These are phyloP conservation scores for Cynara cardunculus DNA, from an alignment of 129 eudicot species.

Conservation along the genomic window DNA sequence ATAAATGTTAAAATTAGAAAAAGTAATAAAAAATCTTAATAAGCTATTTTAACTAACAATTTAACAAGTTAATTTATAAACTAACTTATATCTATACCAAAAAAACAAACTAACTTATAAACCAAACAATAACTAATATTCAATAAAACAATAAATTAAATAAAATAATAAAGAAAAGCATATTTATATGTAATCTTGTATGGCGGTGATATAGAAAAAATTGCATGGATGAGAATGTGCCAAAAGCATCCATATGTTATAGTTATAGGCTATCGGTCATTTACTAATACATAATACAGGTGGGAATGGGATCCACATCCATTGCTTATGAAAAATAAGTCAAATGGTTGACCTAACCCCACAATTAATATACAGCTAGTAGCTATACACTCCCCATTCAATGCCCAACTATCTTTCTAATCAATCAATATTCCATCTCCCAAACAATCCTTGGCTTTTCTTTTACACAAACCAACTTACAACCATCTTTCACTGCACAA, in stretches of 20 bases:
- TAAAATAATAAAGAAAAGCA: no score
- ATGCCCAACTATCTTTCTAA: constrained; percentile 15
- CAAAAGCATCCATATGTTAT: background rate
- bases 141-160: no score
- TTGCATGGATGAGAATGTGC: background rate
- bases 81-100: no score
- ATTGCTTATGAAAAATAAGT: background rate
- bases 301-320: background rate
- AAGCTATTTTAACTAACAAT: no score
- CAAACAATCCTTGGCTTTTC: background rate
- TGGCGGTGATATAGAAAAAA: no score
- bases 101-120: no score
- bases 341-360: background rate
- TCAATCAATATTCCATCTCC: background rate
- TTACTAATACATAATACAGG: background rate
- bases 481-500: constrained; percentile 7
- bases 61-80: no score
- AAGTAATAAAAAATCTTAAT: no score
- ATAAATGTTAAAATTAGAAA: no score
- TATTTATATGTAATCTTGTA: no score
- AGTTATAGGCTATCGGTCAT: background rate
- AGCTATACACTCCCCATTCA: constrained; percentile 10
- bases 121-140: no score
- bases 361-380: background rate
- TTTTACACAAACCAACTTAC: constrained; percentile 1